Base-by-base conservation (phyloP, 2,329 filamentous ascomycete genomes). In the Aspergillus alliaceus region DNA sequence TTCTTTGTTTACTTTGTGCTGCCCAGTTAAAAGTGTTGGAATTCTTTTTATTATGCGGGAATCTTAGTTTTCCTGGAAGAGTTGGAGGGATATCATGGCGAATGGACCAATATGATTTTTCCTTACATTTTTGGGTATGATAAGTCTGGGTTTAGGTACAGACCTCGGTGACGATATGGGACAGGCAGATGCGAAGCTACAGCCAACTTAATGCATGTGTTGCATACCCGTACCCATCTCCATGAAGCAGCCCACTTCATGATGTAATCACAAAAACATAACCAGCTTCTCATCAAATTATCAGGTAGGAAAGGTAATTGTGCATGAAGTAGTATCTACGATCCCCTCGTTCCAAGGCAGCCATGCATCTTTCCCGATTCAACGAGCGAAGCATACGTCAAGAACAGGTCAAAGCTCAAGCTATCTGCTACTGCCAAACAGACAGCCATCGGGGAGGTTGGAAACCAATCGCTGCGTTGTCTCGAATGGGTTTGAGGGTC, bases 331-430 rank as follows among this genome's bases (percentile, higher is more conserved):
- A n/a, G 11, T 48, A 31, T 25, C 18, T 32, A 27, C n/a, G n/a
- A n/a, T 18, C 35, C 35, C 14, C 44, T 25, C 18, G 22, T 49
- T 56, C 57, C 57, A 59, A 57, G 59, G 59, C 59, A 61, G 27
- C 47, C 47, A 53, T 54, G 47, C 54, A 61, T 44, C 49, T 42
- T 29, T 22, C 56, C 42, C 34, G 14, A 54, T 20, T 5, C 8
- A n/a, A 47, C 34, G 22, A 32, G 51, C 55, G 42, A 56, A 35
- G 25, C 39, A 53, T 56, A 61, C 32, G 54, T 56, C 53, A 58
- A 58, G 40, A 18, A 24, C 12, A 54, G 55, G 58, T 58, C 58
- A 60, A 56, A 56, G 59, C 55, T 62, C 55, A 60, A 54, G 54
- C 56, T 58, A 34, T 55, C 44, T 51, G n/a, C 11, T 48, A 24